phyloP scores from a whole-genome alignment of 441 rosid genomes.

The Erysimum pusillum region DNA sequence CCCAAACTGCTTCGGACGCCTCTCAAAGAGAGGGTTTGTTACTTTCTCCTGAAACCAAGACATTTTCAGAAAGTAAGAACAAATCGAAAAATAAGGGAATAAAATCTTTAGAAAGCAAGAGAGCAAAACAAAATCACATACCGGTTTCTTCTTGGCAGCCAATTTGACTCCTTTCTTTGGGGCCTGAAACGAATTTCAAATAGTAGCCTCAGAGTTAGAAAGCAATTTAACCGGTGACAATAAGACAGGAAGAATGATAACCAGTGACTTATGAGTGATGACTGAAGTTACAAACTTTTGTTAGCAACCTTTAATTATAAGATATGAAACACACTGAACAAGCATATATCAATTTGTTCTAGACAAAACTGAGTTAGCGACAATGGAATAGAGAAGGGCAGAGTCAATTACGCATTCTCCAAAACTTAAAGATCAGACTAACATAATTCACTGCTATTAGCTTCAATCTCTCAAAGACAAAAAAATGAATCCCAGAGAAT shows the following conservation, averaged over 20 bases:
- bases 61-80: too few relatives aligned
- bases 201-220: not conserved
- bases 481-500: not conserved
- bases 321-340: too few relatives aligned
- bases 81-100: not conserved
- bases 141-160: constrained; percentile 58
- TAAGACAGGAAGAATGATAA: not conserved
- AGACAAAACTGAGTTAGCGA: not conserved
- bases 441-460: not conserved
- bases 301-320: not conserved
- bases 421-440: not conserved
- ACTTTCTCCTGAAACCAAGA: constrained; percentile 74
- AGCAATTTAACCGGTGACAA: not conserved
- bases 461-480: not conserved
- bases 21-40: constrained; percentile 85
- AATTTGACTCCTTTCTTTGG: constrained; percentile 61
- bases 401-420: not conserved
- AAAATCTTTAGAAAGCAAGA: not conserved
- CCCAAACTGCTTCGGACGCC: constrained; percentile 87
- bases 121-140: not conserved
- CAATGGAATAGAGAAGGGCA: constrained; percentile 1
- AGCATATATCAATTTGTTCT: too few relatives aligned
- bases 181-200: constrained; percentile 42
- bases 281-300: not conserved
- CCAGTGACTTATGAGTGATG: not conserved